Conservation (phyloP, 1,284 basidiomycete genomes). For the Exobasidium cylindrosporum region DNA sequence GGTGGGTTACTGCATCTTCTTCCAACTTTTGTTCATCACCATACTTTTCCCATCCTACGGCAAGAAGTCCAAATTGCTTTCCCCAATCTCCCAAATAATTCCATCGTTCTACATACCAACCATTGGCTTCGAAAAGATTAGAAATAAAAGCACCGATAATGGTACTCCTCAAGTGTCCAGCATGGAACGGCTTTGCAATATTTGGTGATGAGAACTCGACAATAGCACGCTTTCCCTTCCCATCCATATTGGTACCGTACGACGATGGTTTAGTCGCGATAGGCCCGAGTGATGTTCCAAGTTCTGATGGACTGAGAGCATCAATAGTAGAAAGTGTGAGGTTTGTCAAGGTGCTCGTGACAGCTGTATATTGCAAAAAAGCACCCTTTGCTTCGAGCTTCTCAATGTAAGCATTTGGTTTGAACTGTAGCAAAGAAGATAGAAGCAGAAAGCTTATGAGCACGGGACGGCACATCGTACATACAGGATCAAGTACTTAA, state of each 20-base stretch:
- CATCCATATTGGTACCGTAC: slow-evolving; percentile 51
- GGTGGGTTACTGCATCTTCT: slow-evolving; percentile 87
- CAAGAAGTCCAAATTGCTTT: slow-evolving; percentile 67
- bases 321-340: slow-evolving; percentile 79
- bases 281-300: slow-evolving; percentile 6
- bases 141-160: slow-evolving; percentile 93
- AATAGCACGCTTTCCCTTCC: slow-evolving; percentile 47
- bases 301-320: slow-evolving; percentile 61
- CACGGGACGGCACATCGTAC: not conserved
- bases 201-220: slow-evolving; percentile 93
- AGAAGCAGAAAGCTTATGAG: not conserved
- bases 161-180: slow-evolving; percentile 91
- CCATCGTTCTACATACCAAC: slow-evolving; percentile 84
- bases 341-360: slow-evolving; percentile 65
- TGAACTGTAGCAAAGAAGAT: slow-evolving; percentile 22
- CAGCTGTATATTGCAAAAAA: slow-evolving; percentile 47
- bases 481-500: slow-evolving; percentile 20
- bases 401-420: slow-evolving; percentile 44
- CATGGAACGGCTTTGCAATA: slow-evolving; percentile 98
- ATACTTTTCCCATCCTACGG: slow-evolving; percentile 87
- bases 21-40: slow-evolving; percentile 80
- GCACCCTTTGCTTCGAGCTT: slow-evolving; percentile 38
- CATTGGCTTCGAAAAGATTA: slow-evolving; percentile 87
- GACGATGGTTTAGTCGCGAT: slow-evolving; percentile 13
- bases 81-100: slow-evolving; percentile 72